These are phyloP conservation scores for Serendipita vermifera DNA, from an alignment of 768 basidiomycete species.

Conservation along the genomic window DNA sequence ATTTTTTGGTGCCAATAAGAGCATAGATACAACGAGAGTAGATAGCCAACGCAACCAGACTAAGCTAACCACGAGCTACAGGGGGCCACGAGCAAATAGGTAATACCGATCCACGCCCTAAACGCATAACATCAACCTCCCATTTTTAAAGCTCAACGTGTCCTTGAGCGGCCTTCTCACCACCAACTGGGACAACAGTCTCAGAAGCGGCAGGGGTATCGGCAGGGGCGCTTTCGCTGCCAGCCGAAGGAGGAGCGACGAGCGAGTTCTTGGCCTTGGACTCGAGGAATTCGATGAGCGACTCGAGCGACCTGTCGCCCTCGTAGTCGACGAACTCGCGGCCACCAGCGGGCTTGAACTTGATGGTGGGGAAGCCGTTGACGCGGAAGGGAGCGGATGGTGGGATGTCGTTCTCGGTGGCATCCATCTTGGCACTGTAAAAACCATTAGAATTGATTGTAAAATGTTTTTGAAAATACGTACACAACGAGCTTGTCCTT, in stretches of 20 bases:
- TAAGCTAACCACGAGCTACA: no score
- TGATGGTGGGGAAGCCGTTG: constrained; percentile 84
- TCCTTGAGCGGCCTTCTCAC: background rate
- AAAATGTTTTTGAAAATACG: constrained; percentile 16
- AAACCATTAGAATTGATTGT: constrained; percentile 14
- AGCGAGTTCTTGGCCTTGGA: constrained; percentile 66
- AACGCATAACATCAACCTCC: no score
- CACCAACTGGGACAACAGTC: background rate
- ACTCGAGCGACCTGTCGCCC: constrained; percentile 83
- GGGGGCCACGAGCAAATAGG: no score
- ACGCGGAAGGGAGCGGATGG: constrained; percentile 77
- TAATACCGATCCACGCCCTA: no score
- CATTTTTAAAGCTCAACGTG: constrained; percentile 8
- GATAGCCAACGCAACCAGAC: no score
- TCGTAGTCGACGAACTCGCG: constrained; percentile 84
- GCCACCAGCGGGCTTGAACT: constrained; percentile 87
- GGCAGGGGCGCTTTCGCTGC: constrained; percentile 3
- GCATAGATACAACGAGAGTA: no score
- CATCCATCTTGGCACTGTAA: constrained; percentile 84
- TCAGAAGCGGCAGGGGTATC: constrained; percentile 3
- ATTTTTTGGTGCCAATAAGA: no score
- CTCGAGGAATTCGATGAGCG: constrained; percentile 70
- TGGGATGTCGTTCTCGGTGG: constrained; percentile 92
- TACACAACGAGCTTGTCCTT: constrained; percentile 73
- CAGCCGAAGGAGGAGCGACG: constrained; percentile 13